Conservation (phyloP, 108 stramenopile species). For the Bacterosira constricta region DNA sequence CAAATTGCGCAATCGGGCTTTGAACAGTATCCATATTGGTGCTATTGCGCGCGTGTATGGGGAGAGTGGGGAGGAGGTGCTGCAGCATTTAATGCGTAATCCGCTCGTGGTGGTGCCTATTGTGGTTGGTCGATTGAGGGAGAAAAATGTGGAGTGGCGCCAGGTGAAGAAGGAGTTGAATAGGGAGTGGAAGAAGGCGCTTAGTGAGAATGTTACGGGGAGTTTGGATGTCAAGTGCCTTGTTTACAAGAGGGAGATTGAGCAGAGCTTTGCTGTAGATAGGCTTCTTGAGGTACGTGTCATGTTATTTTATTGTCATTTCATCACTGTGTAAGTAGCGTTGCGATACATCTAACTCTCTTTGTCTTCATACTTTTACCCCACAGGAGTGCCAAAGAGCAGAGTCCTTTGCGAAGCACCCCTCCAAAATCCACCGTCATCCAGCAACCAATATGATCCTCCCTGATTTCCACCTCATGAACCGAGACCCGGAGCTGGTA, state of each 20-base stretch:
- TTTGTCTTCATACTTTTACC: not conserved
- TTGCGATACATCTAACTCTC: slow-evolving; percentile 1
- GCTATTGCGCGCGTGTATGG: slow-evolving; percentile 88
- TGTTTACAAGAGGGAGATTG: slow-evolving; percentile 63
- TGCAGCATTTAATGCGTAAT: slow-evolving; percentile 92
- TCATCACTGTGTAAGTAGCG: not conserved
- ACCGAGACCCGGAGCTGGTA: slow-evolving; percentile 50
- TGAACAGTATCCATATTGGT: slow-evolving; percentile 79
- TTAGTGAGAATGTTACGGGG: slow-evolving; percentile 68
- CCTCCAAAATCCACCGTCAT: slow-evolving; percentile 32
- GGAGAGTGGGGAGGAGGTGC: slow-evolving; percentile 86
- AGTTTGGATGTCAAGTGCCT: slow-evolving; percentile 67
- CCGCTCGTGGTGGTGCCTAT: slow-evolving; percentile 94
- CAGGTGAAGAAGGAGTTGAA: slow-evolving; percentile 64
- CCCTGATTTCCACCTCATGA: slow-evolving; percentile 48
- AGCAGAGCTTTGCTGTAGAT: slow-evolving; percentile 57
- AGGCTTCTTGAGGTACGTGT: slow-evolving; percentile 53
- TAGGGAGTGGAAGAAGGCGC: slow-evolving; percentile 65
- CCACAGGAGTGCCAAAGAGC: slow-evolving; percentile 67
- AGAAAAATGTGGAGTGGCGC: slow-evolving; percentile 97
- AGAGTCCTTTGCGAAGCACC: slow-evolving; percentile 52
- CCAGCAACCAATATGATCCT: slow-evolving; percentile 35
- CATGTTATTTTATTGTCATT: not conserved
- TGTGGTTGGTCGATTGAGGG: slow-evolving; percentile 90
- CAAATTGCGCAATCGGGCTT: slow-evolving; percentile 61